phyloP scores from a whole-genome alignment of 2,329 filamentous ascomycete genomes.

The Metarhizium anisopliae region DNA sequence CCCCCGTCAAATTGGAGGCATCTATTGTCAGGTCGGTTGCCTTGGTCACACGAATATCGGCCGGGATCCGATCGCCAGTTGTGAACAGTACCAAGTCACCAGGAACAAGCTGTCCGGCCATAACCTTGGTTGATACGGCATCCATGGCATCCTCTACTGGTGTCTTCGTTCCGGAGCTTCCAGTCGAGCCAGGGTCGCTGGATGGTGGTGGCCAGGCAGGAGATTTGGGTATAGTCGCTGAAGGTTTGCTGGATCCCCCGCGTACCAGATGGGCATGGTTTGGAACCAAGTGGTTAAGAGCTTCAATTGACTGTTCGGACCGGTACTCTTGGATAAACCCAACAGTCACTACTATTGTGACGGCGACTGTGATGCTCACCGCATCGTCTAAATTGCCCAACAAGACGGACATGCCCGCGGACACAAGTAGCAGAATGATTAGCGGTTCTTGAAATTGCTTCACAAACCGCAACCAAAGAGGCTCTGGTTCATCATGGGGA shows the following conservation, averaged over 20 bases:
- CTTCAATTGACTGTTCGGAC: slow-evolving; percentile 95
- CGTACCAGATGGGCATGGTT: slow-evolving; percentile 95
- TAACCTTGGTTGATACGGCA: slow-evolving; percentile 71
- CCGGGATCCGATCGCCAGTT: slow-evolving; percentile 91
- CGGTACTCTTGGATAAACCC: slow-evolving; percentile 97
- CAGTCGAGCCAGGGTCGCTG: slow-evolving; percentile 34
- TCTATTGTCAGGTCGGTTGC: slow-evolving; percentile 88
- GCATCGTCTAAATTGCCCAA: slow-evolving; percentile 94
- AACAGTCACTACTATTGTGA: slow-evolving; percentile 93
- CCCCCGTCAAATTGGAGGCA: slow-evolving; percentile 91
- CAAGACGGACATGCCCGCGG: slow-evolving; percentile 77
- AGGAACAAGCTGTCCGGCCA: slow-evolving; percentile 78
- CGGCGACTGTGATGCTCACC: slow-evolving; percentile 87
- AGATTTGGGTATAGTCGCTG: slow-evolving; percentile 21
- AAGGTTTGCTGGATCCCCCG: slow-evolving; percentile 31
- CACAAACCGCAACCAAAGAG: slow-evolving; percentile 87
- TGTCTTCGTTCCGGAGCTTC: slow-evolving; percentile 40
- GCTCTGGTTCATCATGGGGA: slow-evolving; percentile 86
- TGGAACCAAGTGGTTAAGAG: slow-evolving; percentile 84
- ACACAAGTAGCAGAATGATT: slow-evolving; percentile 83
- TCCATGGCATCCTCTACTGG: slow-evolving; percentile 57
- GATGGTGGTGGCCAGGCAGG: slow-evolving; percentile 39
- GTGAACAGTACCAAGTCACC: slow-evolving; percentile 91
- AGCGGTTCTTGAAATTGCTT: slow-evolving; percentile 96
- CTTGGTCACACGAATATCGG: slow-evolving; percentile 88